phyloP scores from a whole-genome alignment of 352 stramenopile genomes.

The Pythium myriotylum region DNA sequence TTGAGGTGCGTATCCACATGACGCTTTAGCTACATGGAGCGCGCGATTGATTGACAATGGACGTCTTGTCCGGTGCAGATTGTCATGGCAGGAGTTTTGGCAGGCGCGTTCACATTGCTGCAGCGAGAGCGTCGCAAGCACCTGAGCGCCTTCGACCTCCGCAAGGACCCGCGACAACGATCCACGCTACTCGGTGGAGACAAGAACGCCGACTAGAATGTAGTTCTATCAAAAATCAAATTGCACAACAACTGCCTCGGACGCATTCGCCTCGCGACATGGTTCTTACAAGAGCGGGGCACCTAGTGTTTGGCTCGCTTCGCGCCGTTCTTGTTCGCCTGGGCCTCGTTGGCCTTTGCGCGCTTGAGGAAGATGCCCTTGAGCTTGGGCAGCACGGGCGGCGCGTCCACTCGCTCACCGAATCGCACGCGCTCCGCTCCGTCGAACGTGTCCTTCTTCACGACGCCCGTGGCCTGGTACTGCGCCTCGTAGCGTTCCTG shows the following conservation, averaged over 20 bases:
- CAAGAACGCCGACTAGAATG: slow-evolving; percentile 45
- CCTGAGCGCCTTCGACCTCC: slow-evolving; percentile 77
- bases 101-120: slow-evolving; percentile 49
- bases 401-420: slow-evolving; percentile 79
- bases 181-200: slow-evolving; percentile 36
- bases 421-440: slow-evolving; percentile 64
- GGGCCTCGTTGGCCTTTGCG: slow-evolving; percentile 45
- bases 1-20: slow-evolving; percentile 49
- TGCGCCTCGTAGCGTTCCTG: slow-evolving; percentile 80
- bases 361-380: slow-evolving; percentile 82
- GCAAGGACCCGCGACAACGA: slow-evolving; percentile 67
- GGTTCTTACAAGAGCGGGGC: background rate
- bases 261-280: background rate
- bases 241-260: background rate
- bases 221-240: background rate
- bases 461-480: slow-evolving; percentile 65
- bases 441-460: slow-evolving; percentile 78
- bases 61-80: slow-evolving; percentile 31
- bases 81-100: slow-evolving; percentile 51
- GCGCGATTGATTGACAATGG: background rate
- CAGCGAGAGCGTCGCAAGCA: slow-evolving; percentile 71
- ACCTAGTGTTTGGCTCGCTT: slow-evolving; percentile 21
- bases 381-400: slow-evolving; percentile 80
- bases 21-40: background rate
- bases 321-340: slow-evolving; percentile 13